Percentiles rank a stretch among this genome's conserved stretches.
Conservation (phyloP, 139 green algal species). For the Chlorella sp. region DNA sequence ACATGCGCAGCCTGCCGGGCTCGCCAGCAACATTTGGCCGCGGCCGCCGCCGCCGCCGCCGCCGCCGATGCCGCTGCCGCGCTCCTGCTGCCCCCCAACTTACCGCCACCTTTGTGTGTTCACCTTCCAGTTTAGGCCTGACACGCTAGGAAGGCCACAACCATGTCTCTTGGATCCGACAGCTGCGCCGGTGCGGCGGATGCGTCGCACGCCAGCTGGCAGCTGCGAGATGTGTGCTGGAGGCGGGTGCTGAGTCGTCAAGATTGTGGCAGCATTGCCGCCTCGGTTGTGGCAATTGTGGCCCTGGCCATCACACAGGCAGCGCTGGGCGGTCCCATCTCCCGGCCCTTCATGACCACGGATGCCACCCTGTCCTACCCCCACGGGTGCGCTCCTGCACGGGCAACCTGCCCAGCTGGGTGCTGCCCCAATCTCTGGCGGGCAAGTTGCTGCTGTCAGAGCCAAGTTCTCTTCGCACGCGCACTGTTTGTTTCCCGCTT, state of each 20-base stretch:
- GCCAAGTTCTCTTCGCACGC: background rate
- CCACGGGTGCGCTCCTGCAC: background rate
- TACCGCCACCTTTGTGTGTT: no score
- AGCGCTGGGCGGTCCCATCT: background rate
- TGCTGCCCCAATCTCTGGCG: background rate
- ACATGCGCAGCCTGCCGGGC: no score
- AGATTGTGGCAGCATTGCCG: background rate
- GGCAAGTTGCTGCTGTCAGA: background rate
- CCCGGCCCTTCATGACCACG: background rate
- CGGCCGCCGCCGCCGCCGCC: no score
- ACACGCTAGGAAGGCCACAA: no score
- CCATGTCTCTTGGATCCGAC: no score
- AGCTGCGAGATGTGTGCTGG: background rate
- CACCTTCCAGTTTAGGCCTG: no score
- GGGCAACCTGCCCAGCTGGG: background rate
- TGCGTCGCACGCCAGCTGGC: background rate
- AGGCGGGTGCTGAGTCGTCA: background rate
- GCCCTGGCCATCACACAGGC: background rate
- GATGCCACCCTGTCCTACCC: conserved; percentile 45
- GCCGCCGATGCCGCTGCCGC: no score
- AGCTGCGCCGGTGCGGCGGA: no score
- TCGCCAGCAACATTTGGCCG: no score
- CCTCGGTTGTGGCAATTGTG: background rate
- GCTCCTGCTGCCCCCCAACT: no score
- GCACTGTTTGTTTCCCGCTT: background rate